Base-by-base conservation (phyloP, 257 asterid species). In the Gynochthodes officinalis region DNA sequence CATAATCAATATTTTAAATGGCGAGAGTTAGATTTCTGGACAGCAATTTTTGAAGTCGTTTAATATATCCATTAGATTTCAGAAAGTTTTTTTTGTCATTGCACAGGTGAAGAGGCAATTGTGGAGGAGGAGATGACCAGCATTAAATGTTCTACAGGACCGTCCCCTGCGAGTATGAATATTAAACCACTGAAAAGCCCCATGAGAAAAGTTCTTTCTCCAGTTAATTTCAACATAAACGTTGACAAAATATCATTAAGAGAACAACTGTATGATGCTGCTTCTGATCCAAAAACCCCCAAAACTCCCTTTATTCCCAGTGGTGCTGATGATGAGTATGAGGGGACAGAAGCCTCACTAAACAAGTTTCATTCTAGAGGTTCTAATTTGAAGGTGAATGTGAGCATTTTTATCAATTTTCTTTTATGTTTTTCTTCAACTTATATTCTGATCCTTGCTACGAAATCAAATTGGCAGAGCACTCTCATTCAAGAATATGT, bases 401-500 rank as follows among this genome's bases (percentile, higher is more conserved):
- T 46, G 62, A 6, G 75, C 42, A 61, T 37, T 52, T 15, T 64
- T 68, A 52, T 70, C 60, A 15, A 21, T 37, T 28, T 46, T 32
- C 8, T 27, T 30, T 5, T 15, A 30, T 18, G 37, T 30, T 78
- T 16, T 19, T 57, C 46, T 55, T n/a, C 49, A 37, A 6, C 62
- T 37, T 35, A 15, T 14, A 5, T 60, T 68, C 71, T 77, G 79
- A 80, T 77, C 35, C 68, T 48, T 53, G 18, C 35, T 15, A 33
- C 55, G 69, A 66, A 9, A 63, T 73, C 70, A 30, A 16, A 16
- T 73, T 33, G 68, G 65, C 90, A 90, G 98, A 84, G 72, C 79
- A 77, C 91, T 70, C 93, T 95, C n/a, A 82, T 82, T 79, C 86
- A 86, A 54, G 96, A 88, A 59, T 95, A 95, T 76, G 75, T 95